phyloP scores from a whole-genome alignment of 306 rosid genomes.

The Quercus robur region DNA sequence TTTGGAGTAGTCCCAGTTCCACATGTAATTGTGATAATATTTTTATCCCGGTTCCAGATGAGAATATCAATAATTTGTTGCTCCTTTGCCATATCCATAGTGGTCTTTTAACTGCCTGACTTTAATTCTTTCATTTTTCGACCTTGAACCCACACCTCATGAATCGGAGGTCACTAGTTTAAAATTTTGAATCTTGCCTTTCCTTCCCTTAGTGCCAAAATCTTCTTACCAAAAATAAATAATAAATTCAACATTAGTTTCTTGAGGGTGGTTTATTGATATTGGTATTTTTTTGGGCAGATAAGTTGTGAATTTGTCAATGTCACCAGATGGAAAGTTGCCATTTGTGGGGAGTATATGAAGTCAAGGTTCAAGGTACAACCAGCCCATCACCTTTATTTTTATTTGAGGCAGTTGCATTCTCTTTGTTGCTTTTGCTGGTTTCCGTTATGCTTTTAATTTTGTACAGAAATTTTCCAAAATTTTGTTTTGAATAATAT shows the following conservation, averaged over 20 bases:
- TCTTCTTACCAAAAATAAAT: too few species aligned
- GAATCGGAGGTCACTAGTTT: too few species aligned
- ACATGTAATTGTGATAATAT: not conserved
- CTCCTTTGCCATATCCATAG: not conserved
- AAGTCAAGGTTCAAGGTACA: slow-evolving; percentile 81
- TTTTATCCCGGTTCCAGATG: not conserved
- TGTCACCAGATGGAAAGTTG: slow-evolving; percentile 89
- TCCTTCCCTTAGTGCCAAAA: too few species aligned
- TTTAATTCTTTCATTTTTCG: not conserved
- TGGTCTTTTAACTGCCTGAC: not conserved
- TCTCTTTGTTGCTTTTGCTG: not conserved
- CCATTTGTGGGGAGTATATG: slow-evolving; percentile 96
- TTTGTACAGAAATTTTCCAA: slow-evolving; percentile 2
- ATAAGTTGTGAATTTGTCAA: slow-evolving; percentile 72
- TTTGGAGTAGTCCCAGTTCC: not conserved
- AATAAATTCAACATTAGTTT: not conserved
- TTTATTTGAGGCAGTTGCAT: slow-evolving; percentile 14
- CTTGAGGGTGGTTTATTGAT: slow-evolving; percentile 9
- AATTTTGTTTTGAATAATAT: slow-evolving; percentile 10
- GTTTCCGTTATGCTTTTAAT: not conserved
- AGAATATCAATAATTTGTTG: not conserved
- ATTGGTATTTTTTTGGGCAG: slow-evolving; percentile 48
- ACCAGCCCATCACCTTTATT: slow-evolving; percentile 17
- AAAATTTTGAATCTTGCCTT: too few species aligned
- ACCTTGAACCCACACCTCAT: too few species aligned